Evolutionary conservation across 805 yeast species (phyloP).

Genomic region (Cyberlindnera xylosilytica): DNA sequence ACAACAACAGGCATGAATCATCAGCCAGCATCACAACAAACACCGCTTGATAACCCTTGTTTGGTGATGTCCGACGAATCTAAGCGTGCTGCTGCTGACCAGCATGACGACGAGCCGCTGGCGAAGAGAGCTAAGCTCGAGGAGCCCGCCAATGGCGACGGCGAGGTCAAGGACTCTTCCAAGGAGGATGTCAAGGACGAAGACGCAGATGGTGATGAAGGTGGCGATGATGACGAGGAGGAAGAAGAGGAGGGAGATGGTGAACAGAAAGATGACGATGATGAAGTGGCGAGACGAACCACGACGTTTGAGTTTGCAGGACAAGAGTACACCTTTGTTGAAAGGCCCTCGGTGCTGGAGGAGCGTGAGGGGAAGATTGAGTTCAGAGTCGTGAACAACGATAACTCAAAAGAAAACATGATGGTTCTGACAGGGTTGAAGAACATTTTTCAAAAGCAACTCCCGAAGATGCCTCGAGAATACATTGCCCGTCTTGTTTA

Average conservation of each 20-base stretch:
- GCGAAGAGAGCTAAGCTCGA: slow-evolving; percentile 27
- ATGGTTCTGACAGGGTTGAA: slow-evolving; percentile 93
- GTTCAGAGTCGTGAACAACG: slow-evolving; percentile 95
- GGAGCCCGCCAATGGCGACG: slow-evolving; percentile 21
- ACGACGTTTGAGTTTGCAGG: slow-evolving; percentile 60
- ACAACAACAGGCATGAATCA: too few relatives aligned
- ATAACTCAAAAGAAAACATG: slow-evolving; percentile 79
- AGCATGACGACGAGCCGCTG: slow-evolving; percentile 28
- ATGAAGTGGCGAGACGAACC: slow-evolving; percentile 34
- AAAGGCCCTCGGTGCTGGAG: slow-evolving; percentile 90
- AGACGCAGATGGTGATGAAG: slow-evolving; percentile 23
- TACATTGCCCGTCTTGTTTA: slow-evolving; percentile 92
- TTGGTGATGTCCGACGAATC: slow-evolving; percentile 15
- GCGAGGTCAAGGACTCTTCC: slow-evolving; percentile 18
- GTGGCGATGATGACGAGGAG: slow-evolving; percentile 25
- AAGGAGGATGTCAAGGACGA: slow-evolving; percentile 21
- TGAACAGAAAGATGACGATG: slow-evolving; percentile 29
- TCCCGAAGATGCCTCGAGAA: slow-evolving; percentile 98
- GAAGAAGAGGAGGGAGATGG: slow-evolving; percentile 24
- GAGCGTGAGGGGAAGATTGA: slow-evolving; percentile 92
- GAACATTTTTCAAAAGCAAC: slow-evolving; percentile 93
- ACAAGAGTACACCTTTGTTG: slow-evolving; percentile 75
- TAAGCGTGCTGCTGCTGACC: slow-evolving; percentile 16
- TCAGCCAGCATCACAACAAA: too few relatives aligned
- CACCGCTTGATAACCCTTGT: not conserved